Evolutionary conservation across 2,329 filamentous ascomycete genomes (phyloP).

Genomic region (Aspergillus ruber): DNA sequence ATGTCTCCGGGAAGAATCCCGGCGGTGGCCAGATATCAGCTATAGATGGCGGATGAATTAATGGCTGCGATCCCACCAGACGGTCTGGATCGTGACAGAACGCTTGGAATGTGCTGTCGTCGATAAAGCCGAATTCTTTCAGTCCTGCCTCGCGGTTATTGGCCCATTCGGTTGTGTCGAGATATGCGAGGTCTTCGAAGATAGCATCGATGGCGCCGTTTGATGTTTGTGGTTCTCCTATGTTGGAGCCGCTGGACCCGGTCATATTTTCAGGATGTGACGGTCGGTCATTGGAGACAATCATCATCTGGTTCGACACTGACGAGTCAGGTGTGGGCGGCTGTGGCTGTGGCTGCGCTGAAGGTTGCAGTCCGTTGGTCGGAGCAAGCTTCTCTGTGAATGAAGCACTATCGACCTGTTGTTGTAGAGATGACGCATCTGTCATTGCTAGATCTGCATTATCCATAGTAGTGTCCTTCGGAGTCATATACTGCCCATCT

Average conservation of each 20-base stretch:
- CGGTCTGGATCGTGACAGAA: slow-evolving; percentile 42
- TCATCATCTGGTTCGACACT: slow-evolving; percentile 18
- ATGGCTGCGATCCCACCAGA: slow-evolving; percentile 27
- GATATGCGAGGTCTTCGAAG: slow-evolving; percentile 41
- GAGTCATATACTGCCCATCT: slow-evolving; percentile 26
- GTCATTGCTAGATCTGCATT: slow-evolving; percentile 20
- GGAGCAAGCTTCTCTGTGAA: slow-evolving; percentile 18
- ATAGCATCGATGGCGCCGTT: slow-evolving; percentile 36
- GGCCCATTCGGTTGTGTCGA: slow-evolving; percentile 41
- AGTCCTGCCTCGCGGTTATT: slow-evolving; percentile 35
- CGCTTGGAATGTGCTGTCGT: slow-evolving; percentile 38
- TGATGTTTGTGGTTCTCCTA: slow-evolving; percentile 3
- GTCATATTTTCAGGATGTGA: slow-evolving; percentile 6
- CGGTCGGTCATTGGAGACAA: slow-evolving; percentile 11
- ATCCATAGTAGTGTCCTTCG: slow-evolving; percentile 26
- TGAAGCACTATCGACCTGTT: slow-evolving; percentile 6
- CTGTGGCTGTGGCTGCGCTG: slow-evolving; percentile 19
- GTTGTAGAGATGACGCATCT: slow-evolving; percentile 14
- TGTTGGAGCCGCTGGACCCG: slow-evolving; percentile 1
- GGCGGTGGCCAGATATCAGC: slow-evolving; percentile 39
- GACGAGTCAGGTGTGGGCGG: slow-evolving; percentile 29
- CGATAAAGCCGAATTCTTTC: slow-evolving; percentile 40
- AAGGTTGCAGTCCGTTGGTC: slow-evolving; percentile 12
- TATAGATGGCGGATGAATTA: slow-evolving; percentile 34
- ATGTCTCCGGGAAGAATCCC: slow-evolving; percentile 37